Conservation (phyloP, 1,139 yeast species). For the Yamadazyma jaroonii region DNA sequence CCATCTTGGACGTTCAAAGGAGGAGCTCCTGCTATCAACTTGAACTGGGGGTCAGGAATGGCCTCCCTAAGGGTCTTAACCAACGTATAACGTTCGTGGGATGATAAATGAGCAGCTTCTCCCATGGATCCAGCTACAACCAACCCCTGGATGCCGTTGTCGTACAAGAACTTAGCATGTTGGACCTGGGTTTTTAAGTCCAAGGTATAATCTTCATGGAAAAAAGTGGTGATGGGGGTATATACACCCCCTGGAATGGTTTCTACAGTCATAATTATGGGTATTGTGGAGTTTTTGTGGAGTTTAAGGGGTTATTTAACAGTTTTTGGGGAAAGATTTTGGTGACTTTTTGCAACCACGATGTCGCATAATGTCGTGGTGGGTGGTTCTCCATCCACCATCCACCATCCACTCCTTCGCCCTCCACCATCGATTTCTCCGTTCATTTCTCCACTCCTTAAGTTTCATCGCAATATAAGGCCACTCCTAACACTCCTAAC, state of each 20-base stretch:
- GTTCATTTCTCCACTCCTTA: too few relatives aligned
- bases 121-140: constrained; percentile 50
- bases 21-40: constrained; percentile 37
- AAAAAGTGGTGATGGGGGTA: constrained; percentile 51
- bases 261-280: constrained; percentile 11
- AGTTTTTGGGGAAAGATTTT: too few relatives aligned
- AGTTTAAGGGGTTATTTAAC: too few relatives aligned
- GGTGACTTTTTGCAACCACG: too few relatives aligned
- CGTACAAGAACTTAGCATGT: constrained; percentile 39
- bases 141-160: constrained; percentile 43
- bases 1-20: constrained; percentile 27
- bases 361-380: too few relatives aligned
- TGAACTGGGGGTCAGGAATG: constrained; percentile 25
- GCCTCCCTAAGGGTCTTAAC: constrained; percentile 21
- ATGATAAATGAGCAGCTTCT: constrained; percentile 34
- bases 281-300: too few relatives aligned
- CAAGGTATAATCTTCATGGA: constrained; percentile 35
- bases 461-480: too few relatives aligned
- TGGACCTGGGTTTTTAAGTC: constrained; percentile 41
- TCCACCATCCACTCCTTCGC: too few relatives aligned
- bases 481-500: too few relatives aligned
- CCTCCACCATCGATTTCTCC: too few relatives aligned
- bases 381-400: too few relatives aligned
- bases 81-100: constrained; percentile 28
- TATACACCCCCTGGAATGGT: constrained; percentile 33